Evolutionary conservation across 148 eudicot genomes (phyloP).

Genomic region (Persicaria tinctoria): DNA sequence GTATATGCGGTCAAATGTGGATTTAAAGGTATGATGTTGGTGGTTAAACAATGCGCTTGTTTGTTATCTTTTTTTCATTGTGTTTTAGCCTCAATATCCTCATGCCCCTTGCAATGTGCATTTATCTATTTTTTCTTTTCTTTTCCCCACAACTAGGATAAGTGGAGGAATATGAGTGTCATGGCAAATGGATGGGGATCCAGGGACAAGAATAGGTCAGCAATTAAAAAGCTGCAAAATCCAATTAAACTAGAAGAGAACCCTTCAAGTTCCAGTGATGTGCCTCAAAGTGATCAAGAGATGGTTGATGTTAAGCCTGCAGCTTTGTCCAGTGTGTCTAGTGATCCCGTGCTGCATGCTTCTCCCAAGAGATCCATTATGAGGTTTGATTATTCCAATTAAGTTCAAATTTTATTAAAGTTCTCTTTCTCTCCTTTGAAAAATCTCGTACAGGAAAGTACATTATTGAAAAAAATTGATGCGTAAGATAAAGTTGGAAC

Average conservation of each 20-base stretch:
- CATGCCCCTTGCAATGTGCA: not conserved
- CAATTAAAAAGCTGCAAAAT: slow-evolving; percentile 58
- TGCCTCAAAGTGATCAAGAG: slow-evolving; percentile 69
- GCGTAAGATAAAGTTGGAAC: no score
- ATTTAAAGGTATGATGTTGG: slow-evolving; percentile 57
- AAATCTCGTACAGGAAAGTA: no score
- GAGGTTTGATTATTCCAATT: slow-evolving; percentile 43
- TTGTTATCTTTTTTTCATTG: not conserved
- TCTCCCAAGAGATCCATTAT: slow-evolving; percentile 72
- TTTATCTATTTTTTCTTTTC: not conserved
- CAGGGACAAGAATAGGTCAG: slow-evolving; percentile 72
- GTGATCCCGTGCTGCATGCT: slow-evolving; percentile 39
- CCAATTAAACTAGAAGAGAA: slow-evolving; percentile 54
- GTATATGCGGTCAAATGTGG: slow-evolving; percentile 77
- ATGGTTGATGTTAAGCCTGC: slow-evolving; percentile 39
- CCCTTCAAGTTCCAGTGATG: slow-evolving; percentile 32
- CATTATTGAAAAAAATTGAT: no score
- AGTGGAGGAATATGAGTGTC: slow-evolving; percentile 98
- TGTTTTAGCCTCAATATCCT: not conserved
- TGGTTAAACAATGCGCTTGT: not conserved
- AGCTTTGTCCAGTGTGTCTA: slow-evolving; percentile 22
- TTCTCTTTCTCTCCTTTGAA: not conserved
- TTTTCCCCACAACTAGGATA: slow-evolving; percentile 48
- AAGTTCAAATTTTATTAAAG: not conserved
- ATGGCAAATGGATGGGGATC: slow-evolving; percentile 73